Conservation (phyloP, 2,329 filamentous ascomycete species). For the Colletotrichum abscissum region DNA sequence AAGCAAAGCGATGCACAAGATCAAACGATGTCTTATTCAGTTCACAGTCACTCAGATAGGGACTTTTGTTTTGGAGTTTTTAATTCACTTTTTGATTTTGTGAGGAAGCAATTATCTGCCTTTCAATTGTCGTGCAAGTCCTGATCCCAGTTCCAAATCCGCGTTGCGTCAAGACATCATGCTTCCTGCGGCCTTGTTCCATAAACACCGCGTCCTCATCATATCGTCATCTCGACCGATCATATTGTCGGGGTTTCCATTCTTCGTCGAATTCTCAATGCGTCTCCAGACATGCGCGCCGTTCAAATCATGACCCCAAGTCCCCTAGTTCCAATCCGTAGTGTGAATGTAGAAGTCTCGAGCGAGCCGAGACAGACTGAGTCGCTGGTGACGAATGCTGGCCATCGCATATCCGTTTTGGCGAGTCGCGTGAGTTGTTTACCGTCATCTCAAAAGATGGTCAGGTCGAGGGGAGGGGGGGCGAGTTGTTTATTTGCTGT, state of each 20-base stretch:
- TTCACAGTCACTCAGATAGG: not conserved
- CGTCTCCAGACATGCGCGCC: slow-evolving; percentile 15
- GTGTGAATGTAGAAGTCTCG: slow-evolving; percentile 40
- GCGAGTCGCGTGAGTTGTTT: slow-evolving; percentile 24
- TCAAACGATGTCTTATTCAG: accelerated
- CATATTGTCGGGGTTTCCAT: slow-evolving; percentile 22
- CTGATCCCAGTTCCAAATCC: slow-evolving; percentile 32
- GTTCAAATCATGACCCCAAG: slow-evolving; percentile 32
- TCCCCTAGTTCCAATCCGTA: slow-evolving; percentile 34
- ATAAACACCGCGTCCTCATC: slow-evolving; percentile 35
- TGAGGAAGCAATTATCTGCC: slow-evolving; percentile 21
- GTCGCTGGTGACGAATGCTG: slow-evolving; percentile 29
- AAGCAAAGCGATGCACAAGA: not conserved
- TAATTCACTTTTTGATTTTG: slow-evolving; percentile 34
- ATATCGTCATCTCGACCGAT: slow-evolving; percentile 33
- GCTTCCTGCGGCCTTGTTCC: slow-evolving; percentile 18
- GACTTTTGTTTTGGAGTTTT: not conserved
- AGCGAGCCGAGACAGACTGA: slow-evolving; percentile 29
- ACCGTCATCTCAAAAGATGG: slow-evolving; percentile 48
- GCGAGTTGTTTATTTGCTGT: slow-evolving; percentile 76
- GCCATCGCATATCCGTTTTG: slow-evolving; percentile 5
- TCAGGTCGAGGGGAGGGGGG: slow-evolving; percentile 64
- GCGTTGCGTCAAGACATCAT: slow-evolving; percentile 29
- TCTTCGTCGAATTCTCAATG: slow-evolving; percentile 30
- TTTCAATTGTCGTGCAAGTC: slow-evolving; percentile 30